Evolutionary conservation across 345 rosid genomes (phyloP).

Genomic region (Xanthoceras sorbifolium): DNA sequence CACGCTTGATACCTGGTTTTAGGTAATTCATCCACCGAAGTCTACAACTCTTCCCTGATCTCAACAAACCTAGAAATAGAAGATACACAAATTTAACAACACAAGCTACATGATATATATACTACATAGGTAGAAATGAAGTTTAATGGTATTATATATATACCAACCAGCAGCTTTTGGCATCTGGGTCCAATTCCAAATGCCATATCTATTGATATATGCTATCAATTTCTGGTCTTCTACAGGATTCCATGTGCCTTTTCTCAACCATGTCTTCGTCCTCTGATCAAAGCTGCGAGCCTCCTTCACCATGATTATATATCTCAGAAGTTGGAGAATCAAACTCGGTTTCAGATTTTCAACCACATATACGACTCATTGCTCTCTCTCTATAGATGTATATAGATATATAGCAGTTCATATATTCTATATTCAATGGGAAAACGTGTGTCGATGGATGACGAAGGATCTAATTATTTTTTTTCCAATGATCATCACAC

Average conservation of each 20-base stretch:
- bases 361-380: not conserved
- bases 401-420: no score
- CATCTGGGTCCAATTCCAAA: conserved; percentile 46
- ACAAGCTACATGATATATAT: not conserved
- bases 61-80: conserved; percentile 41
- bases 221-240: conserved; percentile 36
- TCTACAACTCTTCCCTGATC: conserved; percentile 74
- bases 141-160: no score
- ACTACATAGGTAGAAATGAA: no score
- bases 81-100: not conserved
- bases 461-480: no score
- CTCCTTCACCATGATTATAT: conserved; percentile 15
- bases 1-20: conserved; percentile 55
- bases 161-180: conserved; percentile 40
- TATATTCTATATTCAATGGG: no score
- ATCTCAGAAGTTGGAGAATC: not conserved
- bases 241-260: conserved; percentile 39
- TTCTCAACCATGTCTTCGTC: conserved; percentile 17
- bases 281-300: not conserved
- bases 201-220: conserved; percentile 36
- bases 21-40: conserved; percentile 72
- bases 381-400: no score
- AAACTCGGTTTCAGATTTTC: not conserved
- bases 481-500: no score
- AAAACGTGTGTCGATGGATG: no score